phyloP scores from a whole-genome alignment of 2,329 filamentous ascomycete genomes.

The Colletotrichum sp. region DNA sequence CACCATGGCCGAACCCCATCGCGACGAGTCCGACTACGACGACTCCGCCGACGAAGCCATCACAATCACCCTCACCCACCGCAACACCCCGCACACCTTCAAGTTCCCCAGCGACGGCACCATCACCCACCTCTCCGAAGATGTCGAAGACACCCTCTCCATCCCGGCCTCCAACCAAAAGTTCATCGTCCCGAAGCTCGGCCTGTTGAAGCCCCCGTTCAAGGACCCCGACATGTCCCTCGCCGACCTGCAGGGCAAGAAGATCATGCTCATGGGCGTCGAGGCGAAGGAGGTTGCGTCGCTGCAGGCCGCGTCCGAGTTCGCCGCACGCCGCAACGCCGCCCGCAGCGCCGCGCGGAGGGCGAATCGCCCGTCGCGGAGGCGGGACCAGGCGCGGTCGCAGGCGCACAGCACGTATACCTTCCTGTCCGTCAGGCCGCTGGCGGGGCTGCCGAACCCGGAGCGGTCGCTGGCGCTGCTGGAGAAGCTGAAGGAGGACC shows the following conservation, averaged over 20 bases:
- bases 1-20: constrained; percentile 18
- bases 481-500: constrained; percentile 77
- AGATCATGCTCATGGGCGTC: constrained; percentile 70
- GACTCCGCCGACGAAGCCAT: constrained; percentile 32
- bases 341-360: constrained; percentile 37
- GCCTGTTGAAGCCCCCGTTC: constrained; percentile 69
- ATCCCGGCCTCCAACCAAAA: constrained; percentile 72
- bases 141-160: constrained; percentile 59
- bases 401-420: constrained; percentile 74
- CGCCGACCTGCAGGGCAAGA: constrained; percentile 55
- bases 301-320: constrained; percentile 53
- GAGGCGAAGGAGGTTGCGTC: constrained; percentile 64
- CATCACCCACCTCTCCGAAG: constrained; percentile 62
- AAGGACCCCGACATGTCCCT: constrained; percentile 60
- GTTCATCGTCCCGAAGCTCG: constrained; percentile 68
- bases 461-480: constrained; percentile 75
- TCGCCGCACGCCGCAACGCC: constrained; percentile 52
- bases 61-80: constrained; percentile 51
- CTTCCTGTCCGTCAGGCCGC: constrained; percentile 77
- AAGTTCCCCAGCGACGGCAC: constrained; percentile 50
- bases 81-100: constrained; percentile 49
- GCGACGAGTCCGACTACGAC: constrained; percentile 8
- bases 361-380: constrained; percentile 40
- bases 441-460: constrained; percentile 79
- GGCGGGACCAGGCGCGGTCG: constrained; percentile 39